These are phyloP conservation scores for Sporothrix luriei DNA, from an alignment of 2,329 filamentous ascomycete species.

Conservation along the genomic window DNA sequence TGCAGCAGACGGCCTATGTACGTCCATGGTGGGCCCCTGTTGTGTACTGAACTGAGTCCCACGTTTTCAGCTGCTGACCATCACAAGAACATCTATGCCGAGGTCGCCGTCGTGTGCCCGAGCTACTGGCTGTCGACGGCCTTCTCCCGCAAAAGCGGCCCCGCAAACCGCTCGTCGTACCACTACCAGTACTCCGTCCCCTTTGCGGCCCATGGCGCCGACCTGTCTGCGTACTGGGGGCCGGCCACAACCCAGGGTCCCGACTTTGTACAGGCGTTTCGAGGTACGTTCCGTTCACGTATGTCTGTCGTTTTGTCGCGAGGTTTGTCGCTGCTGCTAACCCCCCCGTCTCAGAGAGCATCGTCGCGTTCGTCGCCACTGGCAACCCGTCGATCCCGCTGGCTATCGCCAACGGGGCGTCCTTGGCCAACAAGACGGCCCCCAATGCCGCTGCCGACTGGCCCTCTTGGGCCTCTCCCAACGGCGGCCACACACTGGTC, in stretches of 20 bases:
- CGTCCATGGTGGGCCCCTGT: neutral
- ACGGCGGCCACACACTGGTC: neutral
- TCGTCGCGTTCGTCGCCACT: conserved; percentile 45
- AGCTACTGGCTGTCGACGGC: conserved; percentile 56
- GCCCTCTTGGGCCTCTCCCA: neutral
- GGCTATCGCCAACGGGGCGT: neutral
- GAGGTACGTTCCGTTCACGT: conserved; percentile 25
- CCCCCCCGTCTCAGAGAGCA: conserved; percentile 10
- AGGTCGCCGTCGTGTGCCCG: conserved; percentile 58
- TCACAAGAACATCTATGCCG: conserved; percentile 50
- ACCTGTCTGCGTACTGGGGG: conserved; percentile 43
- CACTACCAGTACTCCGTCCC: conserved; percentile 51
- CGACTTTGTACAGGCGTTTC: conserved; percentile 37
- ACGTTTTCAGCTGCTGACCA: neutral
- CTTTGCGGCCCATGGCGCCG: conserved; percentile 44
- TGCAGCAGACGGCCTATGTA: conserved; percentile 52
- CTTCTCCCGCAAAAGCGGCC: conserved; percentile 41
- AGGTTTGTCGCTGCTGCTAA: neutral
- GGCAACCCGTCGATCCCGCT: conserved; percentile 40
- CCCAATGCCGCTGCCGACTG: neutral
- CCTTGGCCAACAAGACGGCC: neutral
- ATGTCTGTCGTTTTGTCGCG: neutral
- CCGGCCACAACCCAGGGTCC: conserved; percentile 36
- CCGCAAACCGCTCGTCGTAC: conserved; percentile 39
- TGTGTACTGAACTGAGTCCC: no score